Evolutionary conservation across 208 protist genomes (phyloP), one percentile per base, ranked within the genome.

Genomic region (Trypanosomatidae sp.): DNA sequence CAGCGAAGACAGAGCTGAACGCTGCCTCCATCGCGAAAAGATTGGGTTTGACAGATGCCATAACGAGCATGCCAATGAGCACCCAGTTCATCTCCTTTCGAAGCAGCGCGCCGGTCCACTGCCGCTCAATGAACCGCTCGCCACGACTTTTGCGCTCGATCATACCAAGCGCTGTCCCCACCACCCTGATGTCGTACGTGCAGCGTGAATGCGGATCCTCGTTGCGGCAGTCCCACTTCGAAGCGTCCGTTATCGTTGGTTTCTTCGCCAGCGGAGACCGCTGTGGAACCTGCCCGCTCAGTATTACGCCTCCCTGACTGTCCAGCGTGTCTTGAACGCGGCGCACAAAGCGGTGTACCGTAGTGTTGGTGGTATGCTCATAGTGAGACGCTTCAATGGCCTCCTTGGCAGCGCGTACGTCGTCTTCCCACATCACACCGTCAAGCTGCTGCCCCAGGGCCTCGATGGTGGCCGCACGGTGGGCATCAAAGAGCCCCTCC

Each of bases 141-240:
- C 52, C 62, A 36, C 56, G 71, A 8, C 81, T 76, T 62, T 79
- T 81, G 41, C 82, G 90, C 74, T 90, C 87, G 19, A 71, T 64
- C 66, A 84, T 80, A 13, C 90, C 86, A n/a, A 95, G 74, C n/a
- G 87, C 87, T 30, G 81, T 81, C 71, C 91, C 87, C 59, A 95
- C 90, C 56, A 91, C 84, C 46, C 79, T 77, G 55, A 91, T 79
- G 62, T 93, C 90, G 58, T 89, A 91, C 49, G 56, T 76, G 22
- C 83, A 80, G 2, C 87, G 79, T 33, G 81, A 87, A 62, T 81
- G 72, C 25, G 90, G 90, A 69, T 92, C 88, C 71, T 95, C 88
- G 74, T 95, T 93, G 66, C 90, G 85, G 75, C 87, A 93, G 70
- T 93, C 90, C 90, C 90, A 95, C 75, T 80, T 84, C 3, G 55